These are phyloP conservation scores for Sporobolomyces phaffii DNA, from an alignment of 768 basidiomycete genomes.

Conservation along the genomic window DNA sequence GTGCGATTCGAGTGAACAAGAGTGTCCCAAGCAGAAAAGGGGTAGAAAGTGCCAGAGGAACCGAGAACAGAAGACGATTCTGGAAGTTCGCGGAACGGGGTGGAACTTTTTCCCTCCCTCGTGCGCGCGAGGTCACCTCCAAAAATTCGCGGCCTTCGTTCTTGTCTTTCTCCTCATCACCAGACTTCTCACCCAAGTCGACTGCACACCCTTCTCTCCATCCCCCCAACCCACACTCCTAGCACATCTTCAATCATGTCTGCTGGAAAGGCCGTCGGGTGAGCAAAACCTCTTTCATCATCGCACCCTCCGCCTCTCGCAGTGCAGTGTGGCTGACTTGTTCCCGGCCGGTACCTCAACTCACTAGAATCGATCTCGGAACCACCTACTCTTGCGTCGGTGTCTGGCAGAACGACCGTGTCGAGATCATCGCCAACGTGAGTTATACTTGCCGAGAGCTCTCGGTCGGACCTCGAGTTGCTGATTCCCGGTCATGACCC, in stretches of 20 bases:
- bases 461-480: too few relatives aligned
- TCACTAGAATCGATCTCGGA: conserved; percentile 37
- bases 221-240: background rate
- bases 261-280: conserved; percentile 37
- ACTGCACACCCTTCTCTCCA: conserved; percentile 3
- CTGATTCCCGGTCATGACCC: too few relatives aligned
- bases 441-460: conserved; percentile 65
- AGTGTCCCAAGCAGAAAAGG: too few relatives aligned
- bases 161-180: conserved; percentile 8
- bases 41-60: too few relatives aligned
- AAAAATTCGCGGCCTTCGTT: too few relatives aligned
- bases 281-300: background rate
- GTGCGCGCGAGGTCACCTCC: too few relatives aligned
- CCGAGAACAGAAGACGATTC: too few relatives aligned
- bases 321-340: background rate
- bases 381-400: conserved; percentile 44
- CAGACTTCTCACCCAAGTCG: background rate
- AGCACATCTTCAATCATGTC: conserved; percentile 7
- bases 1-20: too few relatives aligned
- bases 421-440: conserved; percentile 49
- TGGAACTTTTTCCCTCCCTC: too few relatives aligned
- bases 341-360: background rate
- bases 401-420: conserved; percentile 50
- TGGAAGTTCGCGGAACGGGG: too few relatives aligned
- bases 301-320: background rate